Evolutionary conservation across 805 yeast species (phyloP), one percentile per base, ranked within the genome.

Genomic region (Saccharomycopsis babjevae): DNA sequence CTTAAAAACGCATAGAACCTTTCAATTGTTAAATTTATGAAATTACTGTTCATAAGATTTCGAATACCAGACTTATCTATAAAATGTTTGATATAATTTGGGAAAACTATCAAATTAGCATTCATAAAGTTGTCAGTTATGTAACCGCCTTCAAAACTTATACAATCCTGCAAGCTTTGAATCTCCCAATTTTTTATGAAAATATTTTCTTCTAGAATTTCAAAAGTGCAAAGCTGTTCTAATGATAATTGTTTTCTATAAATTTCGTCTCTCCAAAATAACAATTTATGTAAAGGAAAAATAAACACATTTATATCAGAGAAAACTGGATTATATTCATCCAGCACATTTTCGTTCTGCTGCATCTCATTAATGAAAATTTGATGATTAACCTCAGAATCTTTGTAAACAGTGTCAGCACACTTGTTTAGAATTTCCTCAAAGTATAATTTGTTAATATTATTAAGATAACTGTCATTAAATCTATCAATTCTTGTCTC

Each of bases 401-500:
- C n/a, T 20, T 4, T 7, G 5, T 1, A 16, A 46, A 10, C 28
- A 6, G 15, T 46, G 22, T 25, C 32, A 22, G 16, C 6, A 46
- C 16, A 13, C 16, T 46, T 22, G 8, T 46, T 22, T 15, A 46
- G 11, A 46, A 46, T 46, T 13, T 46, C 52, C 25, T 22, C 15
- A 4, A 55, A 55, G 7, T 40, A 32, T 22, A 13, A 11, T 28
- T n/a, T 25, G n/a, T 57, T 43, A 16, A 46, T 43, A 46, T 57
- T 25, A 28, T 22, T 70, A 0, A 71, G 72, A 63, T 74, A 82
- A 62, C 94, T 84, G 68, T 86, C 89, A 0, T 91, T 92, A 68
- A 68, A 83, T 16, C 65, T 65, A 68, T 91, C 96, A 0, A 79
- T 77, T 56, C 80, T 76, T 1, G 60, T 60, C 3, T 52, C 15